Base-by-base conservation (phyloP, 1,284 basidiomycete genomes). In the Violaceomyces palustris region DNA sequence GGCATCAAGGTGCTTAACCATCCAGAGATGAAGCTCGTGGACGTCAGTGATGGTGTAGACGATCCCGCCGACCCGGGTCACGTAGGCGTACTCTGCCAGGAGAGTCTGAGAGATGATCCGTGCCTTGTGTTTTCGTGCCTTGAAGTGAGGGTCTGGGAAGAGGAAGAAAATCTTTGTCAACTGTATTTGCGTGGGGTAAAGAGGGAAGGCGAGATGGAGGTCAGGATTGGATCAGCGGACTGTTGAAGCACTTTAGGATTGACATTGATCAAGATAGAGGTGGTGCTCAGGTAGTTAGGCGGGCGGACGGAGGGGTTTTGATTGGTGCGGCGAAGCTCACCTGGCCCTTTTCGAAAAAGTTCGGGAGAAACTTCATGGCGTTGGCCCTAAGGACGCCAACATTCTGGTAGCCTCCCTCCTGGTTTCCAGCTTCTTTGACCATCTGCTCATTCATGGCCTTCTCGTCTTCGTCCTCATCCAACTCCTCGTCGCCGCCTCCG, bases 81-180 rank as follows among this genome's bases (percentile, higher is more conserved):
- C 85, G 71, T 88, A 96, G 2, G 94, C 94, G 67, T 99, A 99
- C 67, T 83, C 82, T 32, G 82, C 90, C 23, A 98, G 80, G 22
- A 98, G 80, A 1, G 92, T 92, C 2, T 89, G 88, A 3, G 91
- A 94, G 67, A 96, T 91, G 71, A 97, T 97, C 60, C 79, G 86
- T 78, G 74, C 93, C 77, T 99, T 99, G 79, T 97, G 93, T 75
- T 99, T 99, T 63, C 92, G 84, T 15, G 82, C 80, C 75, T 99
- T 98, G 81, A 99, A 99, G 75, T 98, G 94, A 0, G 94, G 94
- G 75, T 99, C 94, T 25, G 94, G 94, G 75, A 97, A 98, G 50
- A 98, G 82, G 79, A 98, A 97, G 78, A 99, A 99, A 52, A 99
- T 80, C 52, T 94, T 87, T 32, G 45, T 46, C 6, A 72, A 49